Conservation (phyloP, 768 basidiomycete genomes). For the Leccinum barrowsii region DNA sequence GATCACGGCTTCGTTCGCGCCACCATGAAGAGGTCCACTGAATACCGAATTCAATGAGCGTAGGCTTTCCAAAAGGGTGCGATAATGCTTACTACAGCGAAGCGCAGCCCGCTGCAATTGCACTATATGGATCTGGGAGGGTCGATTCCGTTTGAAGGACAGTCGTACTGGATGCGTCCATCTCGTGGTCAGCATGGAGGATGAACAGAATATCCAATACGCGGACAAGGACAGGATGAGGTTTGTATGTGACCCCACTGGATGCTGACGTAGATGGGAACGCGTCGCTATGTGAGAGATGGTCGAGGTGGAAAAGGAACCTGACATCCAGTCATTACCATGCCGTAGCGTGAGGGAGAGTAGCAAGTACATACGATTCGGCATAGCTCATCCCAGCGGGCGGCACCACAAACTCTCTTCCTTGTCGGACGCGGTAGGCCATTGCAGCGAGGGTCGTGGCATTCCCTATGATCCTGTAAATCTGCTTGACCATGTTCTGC, state of each 20-base stretch:
- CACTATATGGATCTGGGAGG: constrained; percentile 87
- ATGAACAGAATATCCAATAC: constrained; percentile 90
- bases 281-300: constrained; percentile 43
- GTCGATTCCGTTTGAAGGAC: constrained; percentile 87
- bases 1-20: constrained; percentile 92
- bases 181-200: constrained; percentile 86
- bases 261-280: constrained; percentile 30
- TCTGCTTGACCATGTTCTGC: constrained; percentile 87
- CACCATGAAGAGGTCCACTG: constrained; percentile 46
- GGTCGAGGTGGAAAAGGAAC: constrained; percentile 90
- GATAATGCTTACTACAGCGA: constrained; percentile 69
- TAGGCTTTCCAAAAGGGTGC: neutral
- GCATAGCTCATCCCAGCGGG: constrained; percentile 82
- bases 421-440: constrained; percentile 92
- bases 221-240: constrained; percentile 82
- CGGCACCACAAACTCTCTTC: constrained; percentile 81
- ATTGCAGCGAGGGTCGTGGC: constrained; percentile 90
- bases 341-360: neutral
- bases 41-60: neutral
- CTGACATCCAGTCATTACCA: constrained; percentile 31
- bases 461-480: constrained; percentile 84
- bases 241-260: constrained; percentile 60
- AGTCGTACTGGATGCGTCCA: constrained; percentile 83
- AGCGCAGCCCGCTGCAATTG: constrained; percentile 85
- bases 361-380: constrained; percentile 53